Base-by-base conservation (phyloP, 1,284 basidiomycete genomes). In the Ganoderma boninense region DNA sequence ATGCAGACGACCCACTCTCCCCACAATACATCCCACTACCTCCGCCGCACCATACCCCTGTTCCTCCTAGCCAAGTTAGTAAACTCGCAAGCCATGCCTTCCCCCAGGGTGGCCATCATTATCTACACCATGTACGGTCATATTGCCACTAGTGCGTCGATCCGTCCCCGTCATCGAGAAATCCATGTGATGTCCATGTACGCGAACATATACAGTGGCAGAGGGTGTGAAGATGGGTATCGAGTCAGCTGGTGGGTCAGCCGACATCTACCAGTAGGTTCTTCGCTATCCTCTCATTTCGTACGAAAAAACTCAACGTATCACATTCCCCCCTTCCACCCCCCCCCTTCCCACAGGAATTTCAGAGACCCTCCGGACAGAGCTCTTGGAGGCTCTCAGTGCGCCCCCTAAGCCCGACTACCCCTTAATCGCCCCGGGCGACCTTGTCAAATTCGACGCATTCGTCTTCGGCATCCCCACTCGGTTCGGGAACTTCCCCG, bases 71-170 rank as follows among this genome's bases (percentile, higher is more conserved):
- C 62, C 65, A 70, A 23, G 14, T 73, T 65, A 56, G 74, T 13
- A 43, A 73, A n/a, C 52, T 62, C 64, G 32, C 1, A 67, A 66
- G 62, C 76, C 65, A 82, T 80, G 79, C 74, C 77, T 46, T 66
- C 76, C 29, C 91, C 93, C 62, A 90, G 88, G 78, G 85, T 95
- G 78, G 94, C 92, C 69, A 94, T 96, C 77, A 82, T 95, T 77
- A 92, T 95, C 85, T 96, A 96, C 86, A 85, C 91, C 69, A 87
- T 93, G 82, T 96, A 93, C 80, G 94, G 94, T 74, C 95, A 96
- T 82, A 88, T 95, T 79, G 86, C 85, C 75, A 88, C 87, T 78
- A 63, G 92, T 94, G 78, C 62, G 91, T 87, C 23, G 20, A 32
- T 38, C 7, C 40, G 18, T 42, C 57, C 46, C 59, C 3, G 49